Evolutionary conservation across 176 grass and related monocot genomes (phyloP), one percentile per base, ranked within the genome.

Genomic region (Oryza officinalis): DNA sequence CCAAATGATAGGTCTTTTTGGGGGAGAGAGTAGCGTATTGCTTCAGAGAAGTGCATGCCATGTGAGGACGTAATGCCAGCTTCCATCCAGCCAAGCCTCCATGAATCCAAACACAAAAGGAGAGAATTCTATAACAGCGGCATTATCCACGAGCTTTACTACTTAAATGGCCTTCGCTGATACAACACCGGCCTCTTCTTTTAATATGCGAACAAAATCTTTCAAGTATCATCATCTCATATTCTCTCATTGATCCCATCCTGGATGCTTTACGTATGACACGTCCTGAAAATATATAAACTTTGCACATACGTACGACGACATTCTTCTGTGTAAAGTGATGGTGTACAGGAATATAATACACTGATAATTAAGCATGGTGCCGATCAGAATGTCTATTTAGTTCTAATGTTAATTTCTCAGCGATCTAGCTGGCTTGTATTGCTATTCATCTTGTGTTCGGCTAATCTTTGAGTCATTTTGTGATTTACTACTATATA

Each of bases 301-400:
- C 11, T 35, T 27, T 10, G 15, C 30, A 54, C 46, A 1, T 37
- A 54, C 20, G 13, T 37, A 54, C 20, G 13, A 50, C 13, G n/a
- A 47, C 4, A 44, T 27, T 74, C 43, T 65, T 74, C 18, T 74
- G 70, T 74, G 70, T 83, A 18, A 74, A 83, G 57, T 35, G 57
- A 50, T 66, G 15, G 17, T 10, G 7, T 15, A 15, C 1, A n/a
- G 28, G 20, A 49, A 23, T 79, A 47, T 69, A 37, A 71, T 69
- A 35, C 30, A 80, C 41, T 54, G 30, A 0, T 54, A 69, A 54
- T 65, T 54, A 69, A 54, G 44, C 65, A 27, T 54, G 44, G 12
- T 35, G 12, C 43, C 5, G 32, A 5, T 33, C 22, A 54, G 13
- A 75, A 8, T 20, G 1, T 52, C 49, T 59, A 59, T 6, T 20